Evolutionary conservation across 2,329 filamentous ascomycete genomes (phyloP).

Genomic region (Fulvia fulva): DNA sequence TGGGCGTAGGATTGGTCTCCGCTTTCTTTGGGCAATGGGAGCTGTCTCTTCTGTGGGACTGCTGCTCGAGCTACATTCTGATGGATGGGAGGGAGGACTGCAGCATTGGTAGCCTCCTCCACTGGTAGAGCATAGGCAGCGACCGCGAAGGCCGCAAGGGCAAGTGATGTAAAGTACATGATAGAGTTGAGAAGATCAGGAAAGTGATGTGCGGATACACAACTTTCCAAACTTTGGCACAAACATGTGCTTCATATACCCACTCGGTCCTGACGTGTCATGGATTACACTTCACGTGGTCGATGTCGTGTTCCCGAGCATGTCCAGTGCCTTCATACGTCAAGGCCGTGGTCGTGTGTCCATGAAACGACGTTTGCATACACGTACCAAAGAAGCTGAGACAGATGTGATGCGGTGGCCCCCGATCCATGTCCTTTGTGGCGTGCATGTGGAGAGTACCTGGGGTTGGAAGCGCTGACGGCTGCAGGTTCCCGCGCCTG

Average conservation of each 20-base stretch:
- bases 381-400: not conserved
- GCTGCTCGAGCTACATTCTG: not conserved
- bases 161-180: not conserved
- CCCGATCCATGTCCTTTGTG: conserved; percentile 3
- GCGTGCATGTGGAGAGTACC: not conserved
- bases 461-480: not conserved
- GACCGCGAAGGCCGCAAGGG: not conserved
- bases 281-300: not conserved
- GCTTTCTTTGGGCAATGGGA: not conserved
- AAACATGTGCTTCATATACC: not conserved
- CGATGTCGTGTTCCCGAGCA: conserved; percentile 1
- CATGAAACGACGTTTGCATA: conserved; percentile 1
- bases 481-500: not conserved
- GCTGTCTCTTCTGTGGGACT: not conserved
- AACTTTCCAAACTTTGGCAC: not conserved
- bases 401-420: not conserved
- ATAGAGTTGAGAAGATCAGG: not conserved
- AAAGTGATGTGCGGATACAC: not conserved
- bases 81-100: not conserved
- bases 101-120: not conserved
- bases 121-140: not conserved
- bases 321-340: not conserved
- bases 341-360: not conserved
- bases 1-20: not conserved
- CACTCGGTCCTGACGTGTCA: not conserved